Base-by-base conservation (phyloP, 768 basidiomycete species). In the Phylloporus sp. region DNA sequence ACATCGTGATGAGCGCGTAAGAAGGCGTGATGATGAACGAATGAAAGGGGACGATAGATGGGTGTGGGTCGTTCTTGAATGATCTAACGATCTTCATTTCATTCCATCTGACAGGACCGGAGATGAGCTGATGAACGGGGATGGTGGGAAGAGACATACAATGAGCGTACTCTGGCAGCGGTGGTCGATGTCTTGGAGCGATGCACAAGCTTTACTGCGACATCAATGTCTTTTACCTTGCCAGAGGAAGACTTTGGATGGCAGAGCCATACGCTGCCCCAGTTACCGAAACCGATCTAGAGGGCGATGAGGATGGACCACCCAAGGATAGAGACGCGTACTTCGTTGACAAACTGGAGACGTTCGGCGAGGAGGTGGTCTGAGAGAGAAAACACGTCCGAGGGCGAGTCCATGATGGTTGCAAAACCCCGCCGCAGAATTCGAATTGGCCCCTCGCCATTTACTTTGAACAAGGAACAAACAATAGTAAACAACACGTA, bases 11-110 rank as follows among this genome's bases (percentile, higher is more conserved):
- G 54, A 95, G 77, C 36, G 92, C 94, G 69, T 88, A 94, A 26
- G 84, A 88, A 5, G 91, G 89, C 0, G 91, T 91, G 59, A 95
- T 90, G 65, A 95, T 86, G 76, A 98, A 97, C 4, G 89, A 87
- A 62, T 94, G 86, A 71, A 98, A 97, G 11, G 84, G 82, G 55
- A 98, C 88, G 70, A 98, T 87, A 54, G 90, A 89, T 0, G 93
- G 94, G 65, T 97, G 95, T 9, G 86, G 83, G 60, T 92, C 86
- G 40, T 82, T 72, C 72, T 88, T 88, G 69, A 97, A 83, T 11
- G 84, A 75, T 59, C 89, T 79, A 53, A 97, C 84, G 60, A 95
- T 88, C 78, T 95, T 95, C 93, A 95, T 95, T 75, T 97, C 94
- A 64, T 94, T 95, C 94, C 94, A 93, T 73, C 90, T 92, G n/a